These are phyloP conservation scores for Hypericum perforatum DNA, from an alignment of 345 rosid genomes.

Conservation along the genomic window DNA sequence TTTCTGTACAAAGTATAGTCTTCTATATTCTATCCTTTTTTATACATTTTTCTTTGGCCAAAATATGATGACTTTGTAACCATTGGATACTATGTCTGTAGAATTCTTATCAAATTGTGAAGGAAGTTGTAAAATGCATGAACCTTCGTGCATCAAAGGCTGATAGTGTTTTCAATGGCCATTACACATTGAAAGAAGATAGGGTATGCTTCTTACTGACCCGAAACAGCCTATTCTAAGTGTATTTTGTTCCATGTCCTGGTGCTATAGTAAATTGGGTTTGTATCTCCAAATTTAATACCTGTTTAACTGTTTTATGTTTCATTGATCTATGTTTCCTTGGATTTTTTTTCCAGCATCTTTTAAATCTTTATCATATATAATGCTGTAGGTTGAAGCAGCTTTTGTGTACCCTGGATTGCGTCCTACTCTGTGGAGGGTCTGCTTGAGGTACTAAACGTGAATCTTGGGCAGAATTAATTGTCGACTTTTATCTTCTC, in stretches of 20 bases:
- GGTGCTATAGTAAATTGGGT: too few species aligned
- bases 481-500: not conserved
- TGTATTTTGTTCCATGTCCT: not conserved
- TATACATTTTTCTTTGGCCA: not conserved
- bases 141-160: conserved; percentile 64
- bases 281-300: too few species aligned
- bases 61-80: not conserved
- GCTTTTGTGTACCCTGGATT: conserved; percentile 70
- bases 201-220: conserved; percentile 33
- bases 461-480: not conserved
- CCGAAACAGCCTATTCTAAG: not conserved
- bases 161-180: conserved; percentile 63
- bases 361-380: not conserved
- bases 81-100: conserved; percentile 19
- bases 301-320: not conserved
- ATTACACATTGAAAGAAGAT: conserved; percentile 64
- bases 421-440: conserved; percentile 71
- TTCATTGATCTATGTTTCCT: not conserved
- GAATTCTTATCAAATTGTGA: conserved; percentile 81
- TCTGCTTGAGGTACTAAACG: conserved; percentile 58
- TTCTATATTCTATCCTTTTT: conserved; percentile 5
- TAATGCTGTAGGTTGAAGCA: conserved; percentile 64
- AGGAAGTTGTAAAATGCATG: conserved; percentile 80
- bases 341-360: conserved; percentile 2
- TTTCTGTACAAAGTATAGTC: conserved; percentile 74